Evolutionary conservation across 176 grass and related monocot genomes (phyloP).

Genomic region (Elaeis guineensis): DNA sequence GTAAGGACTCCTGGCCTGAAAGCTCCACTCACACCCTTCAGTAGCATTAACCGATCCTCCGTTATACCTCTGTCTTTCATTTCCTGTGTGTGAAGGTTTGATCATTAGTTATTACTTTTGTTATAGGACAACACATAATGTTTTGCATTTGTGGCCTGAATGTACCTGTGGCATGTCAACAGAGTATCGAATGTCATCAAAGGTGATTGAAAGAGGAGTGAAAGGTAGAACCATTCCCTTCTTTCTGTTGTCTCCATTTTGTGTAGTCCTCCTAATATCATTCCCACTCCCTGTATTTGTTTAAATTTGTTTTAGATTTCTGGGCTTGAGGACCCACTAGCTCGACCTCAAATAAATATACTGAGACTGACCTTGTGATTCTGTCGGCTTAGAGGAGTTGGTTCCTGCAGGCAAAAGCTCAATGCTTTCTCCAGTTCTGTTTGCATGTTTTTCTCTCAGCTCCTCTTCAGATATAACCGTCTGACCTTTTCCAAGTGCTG

Average conservation of each 20-base stretch:
- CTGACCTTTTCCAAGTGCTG: constrained; percentile 74
- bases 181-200: constrained; percentile 67
- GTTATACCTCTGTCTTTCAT: constrained; percentile 69
- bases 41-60: constrained; percentile 53
- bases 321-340: too few relatives aligned
- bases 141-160: too few relatives aligned
- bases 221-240: constrained; percentile 93
- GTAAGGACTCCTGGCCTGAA: constrained; percentile 94
- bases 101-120: too few relatives aligned
- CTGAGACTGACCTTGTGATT: neutral
- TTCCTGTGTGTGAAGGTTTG: constrained; percentile 35
- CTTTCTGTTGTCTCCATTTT: constrained; percentile 26
- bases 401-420: constrained; percentile 30
- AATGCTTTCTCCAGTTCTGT: constrained; percentile 61
- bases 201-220: constrained; percentile 65
- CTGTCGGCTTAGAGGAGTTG: constrained; percentile 14
- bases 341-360: too few relatives aligned
- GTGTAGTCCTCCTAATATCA: constrained; percentile 26
- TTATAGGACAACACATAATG: too few relatives aligned
- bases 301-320: constrained; percentile 2
- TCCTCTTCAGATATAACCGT: constrained; percentile 77
- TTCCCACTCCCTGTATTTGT: constrained; percentile 42
- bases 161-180: constrained; percentile 89
- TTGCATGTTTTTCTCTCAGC: constrained; percentile 65
- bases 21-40: constrained; percentile 83